Evolutionary conservation across 1,284 basidiomycete genomes (phyloP).

Genomic region (Afroboletus lepidellus): DNA sequence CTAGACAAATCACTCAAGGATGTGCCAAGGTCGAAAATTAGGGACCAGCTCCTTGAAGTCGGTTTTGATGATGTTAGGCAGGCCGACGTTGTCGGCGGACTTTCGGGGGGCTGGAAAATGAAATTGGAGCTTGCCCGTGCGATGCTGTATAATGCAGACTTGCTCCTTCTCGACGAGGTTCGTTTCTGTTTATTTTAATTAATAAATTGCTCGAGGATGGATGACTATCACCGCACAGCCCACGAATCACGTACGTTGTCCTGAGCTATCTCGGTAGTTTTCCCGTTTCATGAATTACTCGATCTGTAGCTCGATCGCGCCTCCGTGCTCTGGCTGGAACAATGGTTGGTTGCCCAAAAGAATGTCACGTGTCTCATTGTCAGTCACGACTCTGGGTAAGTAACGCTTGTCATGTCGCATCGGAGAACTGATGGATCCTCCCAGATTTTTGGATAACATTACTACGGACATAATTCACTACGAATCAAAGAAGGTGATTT

Average conservation of each 20-base stretch:
- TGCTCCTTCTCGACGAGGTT: constrained; percentile 86
- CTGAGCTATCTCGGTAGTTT: constrained; percentile 16
- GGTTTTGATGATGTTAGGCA: constrained; percentile 92
- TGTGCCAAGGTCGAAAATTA: constrained; percentile 67
- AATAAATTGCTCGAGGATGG: constrained; percentile 16
- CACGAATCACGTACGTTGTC: constrained; percentile 80
- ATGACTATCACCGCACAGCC: constrained; percentile 52
- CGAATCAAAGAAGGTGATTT: constrained; percentile 82
- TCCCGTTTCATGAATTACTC: constrained; percentile 21
- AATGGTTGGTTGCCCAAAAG: constrained; percentile 80
- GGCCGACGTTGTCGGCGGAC: constrained; percentile 80
- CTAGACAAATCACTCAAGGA: constrained; percentile 61
- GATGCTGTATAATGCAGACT: constrained; percentile 96
- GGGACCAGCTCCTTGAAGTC: constrained; percentile 78
- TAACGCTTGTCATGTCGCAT: constrained; percentile 15
- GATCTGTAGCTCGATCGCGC: constrained; percentile 72
- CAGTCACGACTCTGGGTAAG: constrained; percentile 95
- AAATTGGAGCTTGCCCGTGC: constrained; percentile 89
- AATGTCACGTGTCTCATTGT: constrained; percentile 92
- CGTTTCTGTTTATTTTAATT: constrained; percentile 22
- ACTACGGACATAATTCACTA: constrained; percentile 99
- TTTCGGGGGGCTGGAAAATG: constrained; percentile 99
- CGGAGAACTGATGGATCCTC: constrained; percentile 11
- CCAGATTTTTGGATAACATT: constrained; percentile 91
- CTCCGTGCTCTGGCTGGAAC: constrained; percentile 93